A percentile compares a stretch with the other conserved stretches of the same genome.
Evolutionary conservation across 257 asterid species (phyloP).

Genomic region (Gentiana straminea): DNA sequence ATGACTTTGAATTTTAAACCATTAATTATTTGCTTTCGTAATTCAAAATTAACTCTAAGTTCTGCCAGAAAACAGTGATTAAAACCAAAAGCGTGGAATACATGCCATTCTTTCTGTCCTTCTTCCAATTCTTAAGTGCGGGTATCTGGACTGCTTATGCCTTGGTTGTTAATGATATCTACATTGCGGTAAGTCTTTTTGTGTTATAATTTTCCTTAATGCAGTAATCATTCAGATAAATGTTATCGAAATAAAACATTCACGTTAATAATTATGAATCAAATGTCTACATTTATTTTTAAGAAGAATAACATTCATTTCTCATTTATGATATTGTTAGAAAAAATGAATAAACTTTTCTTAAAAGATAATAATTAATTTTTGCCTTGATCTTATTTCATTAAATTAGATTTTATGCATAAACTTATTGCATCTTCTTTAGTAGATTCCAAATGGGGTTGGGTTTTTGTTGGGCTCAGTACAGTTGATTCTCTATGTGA

Average conservation of each 20-base stretch:
- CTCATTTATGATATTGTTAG: too few relatives aligned
- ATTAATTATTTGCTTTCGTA: background rate
- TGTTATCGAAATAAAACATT: too few relatives aligned
- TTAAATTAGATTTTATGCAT: too few relatives aligned
- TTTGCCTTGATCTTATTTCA: too few relatives aligned
- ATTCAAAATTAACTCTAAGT: too few relatives aligned
- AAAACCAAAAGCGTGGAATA: conserved; percentile 57
- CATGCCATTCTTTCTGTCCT: conserved; percentile 62
- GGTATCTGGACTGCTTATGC: conserved; percentile 53
- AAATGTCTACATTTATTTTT: too few relatives aligned
- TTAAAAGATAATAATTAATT: too few relatives aligned
- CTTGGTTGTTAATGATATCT: conserved; percentile 34
- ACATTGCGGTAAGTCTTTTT: conserved; percentile 36
- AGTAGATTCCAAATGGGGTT: conserved; percentile 57
- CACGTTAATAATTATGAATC: background rate
- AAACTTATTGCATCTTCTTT: background rate
- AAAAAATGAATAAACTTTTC: too few relatives aligned
- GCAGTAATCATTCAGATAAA: too few relatives aligned
- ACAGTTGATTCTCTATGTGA: conserved; percentile 32
- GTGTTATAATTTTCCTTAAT: too few relatives aligned
- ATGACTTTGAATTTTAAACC: background rate
- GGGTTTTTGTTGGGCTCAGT: conserved; percentile 48
- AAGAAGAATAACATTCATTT: too few relatives aligned
- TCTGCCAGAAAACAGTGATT: conserved; percentile 43
- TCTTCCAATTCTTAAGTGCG: conserved; percentile 53